A percentile compares a stretch with the other conserved stretches of the same genome.
Evolutionary conservation across 2,329 filamentous ascomycete species (phyloP).

Genomic region (Cadophora gregata): DNA sequence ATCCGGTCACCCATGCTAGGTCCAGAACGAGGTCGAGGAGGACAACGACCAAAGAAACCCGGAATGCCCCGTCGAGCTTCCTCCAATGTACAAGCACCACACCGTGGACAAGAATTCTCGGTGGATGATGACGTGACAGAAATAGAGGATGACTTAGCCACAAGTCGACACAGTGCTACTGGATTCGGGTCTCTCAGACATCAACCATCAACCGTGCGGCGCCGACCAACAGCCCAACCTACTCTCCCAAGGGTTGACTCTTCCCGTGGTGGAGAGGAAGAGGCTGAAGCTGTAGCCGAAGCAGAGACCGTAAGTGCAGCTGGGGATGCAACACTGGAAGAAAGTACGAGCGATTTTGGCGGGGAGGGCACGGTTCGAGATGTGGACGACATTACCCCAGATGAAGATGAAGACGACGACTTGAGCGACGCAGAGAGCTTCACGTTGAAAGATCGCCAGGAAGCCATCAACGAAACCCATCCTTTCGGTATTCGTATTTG

Average conservation of each 20-base stretch:
- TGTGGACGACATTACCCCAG: conserved; percentile 48
- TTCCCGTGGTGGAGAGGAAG: conserved; percentile 52
- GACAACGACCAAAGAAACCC: conserved; percentile 62
- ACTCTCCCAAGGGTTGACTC: conserved; percentile 56
- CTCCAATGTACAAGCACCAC: conserved; percentile 71
- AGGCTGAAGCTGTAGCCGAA: conserved; percentile 36
- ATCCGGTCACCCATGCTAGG: conserved; percentile 42
- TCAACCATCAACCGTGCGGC: conserved; percentile 55
- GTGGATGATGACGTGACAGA: conserved; percentile 87
- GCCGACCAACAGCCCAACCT: conserved; percentile 53
- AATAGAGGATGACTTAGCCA: conserved; percentile 70
- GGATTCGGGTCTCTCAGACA: conserved; percentile 51
- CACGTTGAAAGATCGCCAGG: conserved; percentile 93
- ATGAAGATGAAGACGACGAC: conserved; percentile 68
- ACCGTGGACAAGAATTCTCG: conserved; percentile 86
- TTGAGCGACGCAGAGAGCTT: conserved; percentile 96
- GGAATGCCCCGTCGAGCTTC: conserved; percentile 75
- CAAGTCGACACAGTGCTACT: conserved; percentile 48
- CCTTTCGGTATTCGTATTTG: conserved; percentile 98
- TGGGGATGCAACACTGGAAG: conserved; percentile 29
- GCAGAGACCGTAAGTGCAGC: conserved; percentile 28
- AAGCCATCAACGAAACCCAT: conserved; percentile 98
- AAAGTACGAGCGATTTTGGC: conserved; percentile 28
- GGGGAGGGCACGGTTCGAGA: conserved; percentile 38
- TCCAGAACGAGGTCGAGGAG: conserved; percentile 44